Conservation (phyloP, 179 eudicot genomes). For the Nepenthes alata region DNA sequence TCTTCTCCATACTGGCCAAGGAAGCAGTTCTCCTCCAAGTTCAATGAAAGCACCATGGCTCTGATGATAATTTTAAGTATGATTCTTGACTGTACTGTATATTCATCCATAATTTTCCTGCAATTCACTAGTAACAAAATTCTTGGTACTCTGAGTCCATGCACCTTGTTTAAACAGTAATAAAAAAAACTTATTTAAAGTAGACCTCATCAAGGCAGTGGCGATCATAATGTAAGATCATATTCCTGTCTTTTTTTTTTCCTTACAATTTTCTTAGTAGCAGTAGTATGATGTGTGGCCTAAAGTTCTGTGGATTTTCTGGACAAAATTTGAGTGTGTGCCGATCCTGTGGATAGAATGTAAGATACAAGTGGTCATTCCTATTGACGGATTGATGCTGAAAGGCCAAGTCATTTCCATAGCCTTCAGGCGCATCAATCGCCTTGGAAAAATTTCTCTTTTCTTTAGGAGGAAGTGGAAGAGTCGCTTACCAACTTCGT, state of each 20-base stretch:
- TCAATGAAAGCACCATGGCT: conserved; percentile 27
- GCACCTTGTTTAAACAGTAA: conserved; percentile 13
- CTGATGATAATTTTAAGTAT: conserved; percentile 21
- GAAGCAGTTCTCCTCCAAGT: conserved; percentile 29
- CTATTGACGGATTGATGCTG: conserved; percentile 7
- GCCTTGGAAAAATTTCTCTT: conserved; percentile 2
- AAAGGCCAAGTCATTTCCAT: conserved; percentile 6
- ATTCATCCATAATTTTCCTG: conserved; percentile 28
- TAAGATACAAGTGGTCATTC: conserved; percentile 19
- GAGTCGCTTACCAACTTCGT: not conserved
- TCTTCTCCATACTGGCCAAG: conserved; percentile 21
- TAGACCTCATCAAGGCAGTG: not conserved
- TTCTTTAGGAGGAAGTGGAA: conserved; percentile 3
- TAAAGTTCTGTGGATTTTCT: conserved; percentile 13
- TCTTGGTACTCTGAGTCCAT: conserved; percentile 2
- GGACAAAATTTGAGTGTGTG: conserved; percentile 16
- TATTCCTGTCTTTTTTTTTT: not conserved
- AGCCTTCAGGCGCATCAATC: conserved; percentile 8
- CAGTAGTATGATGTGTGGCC: conserved; percentile 8
- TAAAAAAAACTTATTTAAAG: not conserved
- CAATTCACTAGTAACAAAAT: conserved; percentile 6
- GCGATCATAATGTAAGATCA: too few relatives aligned
- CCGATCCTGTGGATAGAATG: conserved; percentile 7
- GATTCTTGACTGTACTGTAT: conserved; percentile 8
- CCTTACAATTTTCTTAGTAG: not conserved